Percentiles rank a stretch among this genome's conserved stretches.
Evolutionary conservation across 2,329 filamentous ascomycete species (phyloP).

Genomic region (Apiospora sp.): DNA sequence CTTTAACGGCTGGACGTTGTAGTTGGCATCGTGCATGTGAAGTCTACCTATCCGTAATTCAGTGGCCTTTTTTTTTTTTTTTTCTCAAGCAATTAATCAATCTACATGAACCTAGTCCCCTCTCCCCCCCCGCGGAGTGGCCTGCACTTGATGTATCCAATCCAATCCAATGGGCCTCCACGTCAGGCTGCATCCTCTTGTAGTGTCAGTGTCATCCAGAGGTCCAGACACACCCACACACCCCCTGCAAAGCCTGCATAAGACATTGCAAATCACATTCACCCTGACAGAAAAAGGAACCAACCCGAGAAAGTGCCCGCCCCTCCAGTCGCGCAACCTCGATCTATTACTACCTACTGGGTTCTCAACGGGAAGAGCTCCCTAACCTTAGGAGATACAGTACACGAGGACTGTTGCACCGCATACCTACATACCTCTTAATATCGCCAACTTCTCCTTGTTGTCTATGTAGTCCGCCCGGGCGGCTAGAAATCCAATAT

Average conservation of each 20-base stretch:
- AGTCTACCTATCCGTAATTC: neutral
- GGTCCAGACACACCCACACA: conserved; percentile 1
- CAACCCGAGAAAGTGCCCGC: neutral
- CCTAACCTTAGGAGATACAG: neutral
- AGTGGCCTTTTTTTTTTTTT: neutral
- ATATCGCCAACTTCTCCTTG: conserved; percentile 7
- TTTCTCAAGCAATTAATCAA: neutral
- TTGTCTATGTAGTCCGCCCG: neutral
- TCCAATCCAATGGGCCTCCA: conserved; percentile 8
- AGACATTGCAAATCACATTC: conserved; percentile 15
- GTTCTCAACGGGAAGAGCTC: neutral
- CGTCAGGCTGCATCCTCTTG: conserved; percentile 3
- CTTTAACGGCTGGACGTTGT: too few relatives aligned
- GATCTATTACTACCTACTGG: neutral
- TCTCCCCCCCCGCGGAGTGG: too few relatives aligned
- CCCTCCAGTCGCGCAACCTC: neutral
- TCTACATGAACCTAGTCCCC: neutral
- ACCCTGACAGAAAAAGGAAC: neutral
- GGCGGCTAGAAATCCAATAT: conserved; percentile 1
- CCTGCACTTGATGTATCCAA: neutral
- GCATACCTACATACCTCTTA: neutral
- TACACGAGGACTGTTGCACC: neutral
- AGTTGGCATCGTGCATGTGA: too few relatives aligned
- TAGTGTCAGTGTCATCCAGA: neutral
- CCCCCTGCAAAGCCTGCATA: conserved; percentile 3